Evolutionary conservation across 2,329 filamentous ascomycete species (phyloP), one percentile per base, ranked within the genome.

Genomic region (Calonectria ilicicola): DNA sequence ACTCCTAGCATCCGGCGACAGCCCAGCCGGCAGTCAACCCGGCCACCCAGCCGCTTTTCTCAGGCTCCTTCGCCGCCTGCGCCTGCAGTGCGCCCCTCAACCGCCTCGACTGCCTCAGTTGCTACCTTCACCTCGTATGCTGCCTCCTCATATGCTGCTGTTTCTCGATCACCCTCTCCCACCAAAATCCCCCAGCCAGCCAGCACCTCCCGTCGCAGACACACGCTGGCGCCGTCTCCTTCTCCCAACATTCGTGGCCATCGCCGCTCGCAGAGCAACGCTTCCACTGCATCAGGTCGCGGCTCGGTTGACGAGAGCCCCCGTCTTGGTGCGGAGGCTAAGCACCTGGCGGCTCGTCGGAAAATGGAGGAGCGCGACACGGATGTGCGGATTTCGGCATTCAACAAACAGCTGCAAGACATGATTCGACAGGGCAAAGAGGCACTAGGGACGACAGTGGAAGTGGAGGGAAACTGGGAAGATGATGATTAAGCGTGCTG

Each of bases 381-480:
- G 9, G 95, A 98, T 77, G 91, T 92, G 51, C 92, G 93, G 65
- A 93, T 98, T 77, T 92, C 91, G 62, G 91, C 93, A 29, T 92
- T 98, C 83, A 97, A 97, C 81, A 89, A 91, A 60, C 91, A 94
- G 78, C 86, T 98, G 60, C 91, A 94, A 80, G 93, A 93, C 40
- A 95, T 99, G 93, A 97, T 99, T 67, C 89, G 92, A 2, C 93
- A 98, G 83, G 97, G 96, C 0, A 93, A 93, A 78, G 93, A 97
- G 82, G 97, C 97, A 2, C 85, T 99, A 21, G 96, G 93, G 2
- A 94, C 93, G 23, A 93, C 87, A 47, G 87, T 94, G 63, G 92
- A 94, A 80, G 88, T 95, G 44, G 85, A 82, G 21, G 80, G 77
- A 21, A 83, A 79, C 44, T 87, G 86, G 84, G 86, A 87, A 65